phyloP scores from a whole-genome alignment of 2,329 filamentous ascomycete genomes.

The Mollisia scopiformis region DNA sequence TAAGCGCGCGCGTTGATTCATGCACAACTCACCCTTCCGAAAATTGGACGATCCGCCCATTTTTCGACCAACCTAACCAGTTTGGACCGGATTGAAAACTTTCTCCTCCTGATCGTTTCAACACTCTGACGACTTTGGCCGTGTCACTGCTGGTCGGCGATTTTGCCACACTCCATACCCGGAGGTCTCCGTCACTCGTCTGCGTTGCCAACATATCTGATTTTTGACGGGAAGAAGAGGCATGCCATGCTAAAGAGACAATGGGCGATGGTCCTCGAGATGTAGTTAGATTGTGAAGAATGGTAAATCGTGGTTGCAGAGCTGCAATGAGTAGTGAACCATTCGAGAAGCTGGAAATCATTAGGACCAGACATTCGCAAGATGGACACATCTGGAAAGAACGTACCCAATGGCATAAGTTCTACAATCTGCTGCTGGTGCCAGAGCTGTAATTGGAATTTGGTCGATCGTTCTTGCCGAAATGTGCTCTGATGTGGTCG shows the following conservation, averaged over 20 bases:
- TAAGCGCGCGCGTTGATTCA: constrained; percentile 52
- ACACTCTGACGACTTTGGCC: constrained; percentile 84
- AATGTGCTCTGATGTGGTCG: constrained; percentile 88
- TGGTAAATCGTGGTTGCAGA: constrained; percentile 89
- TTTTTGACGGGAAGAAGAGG: constrained; percentile 92
- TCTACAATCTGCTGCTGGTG: constrained; percentile 85
- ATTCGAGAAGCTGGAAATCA: constrained; percentile 76
- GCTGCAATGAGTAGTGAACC: constrained; percentile 90
- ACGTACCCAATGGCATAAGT: constrained; percentile 92
- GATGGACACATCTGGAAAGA: background rate
- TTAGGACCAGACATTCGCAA: constrained; percentile 19
- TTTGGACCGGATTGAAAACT: constrained; percentile 75
- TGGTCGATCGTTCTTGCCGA: constrained; percentile 88
- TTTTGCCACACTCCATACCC: constrained; percentile 97
- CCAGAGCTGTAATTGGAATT: constrained; percentile 91
- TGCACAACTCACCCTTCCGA: constrained; percentile 76
- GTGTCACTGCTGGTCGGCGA: constrained; percentile 69
- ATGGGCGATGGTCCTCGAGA: constrained; percentile 85
- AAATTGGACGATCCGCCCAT: constrained; percentile 91
- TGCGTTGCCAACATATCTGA: constrained; percentile 97
- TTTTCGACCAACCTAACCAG: constrained; percentile 99
- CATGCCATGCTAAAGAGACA: constrained; percentile 89
- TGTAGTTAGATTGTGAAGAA: constrained; percentile 88
- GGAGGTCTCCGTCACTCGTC: constrained; percentile 86
- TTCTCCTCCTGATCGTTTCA: constrained; percentile 82